phyloP scores from a whole-genome alignment of 1,139 yeast genomes.

The Nadsonia starkeyi-henricii region DNA sequence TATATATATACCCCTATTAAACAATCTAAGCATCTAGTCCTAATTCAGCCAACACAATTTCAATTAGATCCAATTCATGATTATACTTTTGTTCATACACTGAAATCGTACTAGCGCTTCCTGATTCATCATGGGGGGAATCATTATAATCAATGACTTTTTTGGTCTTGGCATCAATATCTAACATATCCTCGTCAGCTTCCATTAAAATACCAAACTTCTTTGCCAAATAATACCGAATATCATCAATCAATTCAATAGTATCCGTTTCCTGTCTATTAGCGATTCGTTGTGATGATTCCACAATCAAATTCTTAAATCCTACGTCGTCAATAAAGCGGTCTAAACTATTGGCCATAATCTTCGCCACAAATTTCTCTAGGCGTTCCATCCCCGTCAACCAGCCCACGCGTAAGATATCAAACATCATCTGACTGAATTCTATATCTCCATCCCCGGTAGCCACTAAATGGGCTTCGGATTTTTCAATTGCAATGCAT shows the following conservation, averaged over 20 bases:
- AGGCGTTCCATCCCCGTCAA: conserved; percentile 47
- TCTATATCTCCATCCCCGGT: background rate
- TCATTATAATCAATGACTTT: conserved; percentile 6
- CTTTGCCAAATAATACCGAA: conserved; percentile 46
- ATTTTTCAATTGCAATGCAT: conserved; percentile 41
- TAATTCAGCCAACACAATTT: conserved; percentile 29
- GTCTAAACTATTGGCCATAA: conserved; percentile 39
- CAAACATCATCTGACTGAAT: conserved; percentile 31
- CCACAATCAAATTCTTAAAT: conserved; percentile 28
- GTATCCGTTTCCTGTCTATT: conserved; percentile 63
- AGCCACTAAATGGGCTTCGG: too few relatives aligned
- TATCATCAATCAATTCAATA: conserved; percentile 66
- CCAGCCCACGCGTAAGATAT: conserved; percentile 55
- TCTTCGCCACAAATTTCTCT: conserved; percentile 48
- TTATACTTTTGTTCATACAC: conserved; percentile 20
- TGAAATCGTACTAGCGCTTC: conserved; percentile 8
- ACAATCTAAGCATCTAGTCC: conserved; percentile 14
- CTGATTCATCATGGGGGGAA: background rate
- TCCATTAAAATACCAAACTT: conserved; percentile 26
- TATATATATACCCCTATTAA: background rate
- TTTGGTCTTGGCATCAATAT: conserved; percentile 5
- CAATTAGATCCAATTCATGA: conserved; percentile 30
- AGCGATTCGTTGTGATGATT: conserved; percentile 45
- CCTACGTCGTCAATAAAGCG: conserved; percentile 24
- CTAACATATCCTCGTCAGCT: conserved; percentile 8